Evolutionary conservation across 2,329 filamentous ascomycete species (phyloP).

Genomic region (Acrocalymma vagum): DNA sequence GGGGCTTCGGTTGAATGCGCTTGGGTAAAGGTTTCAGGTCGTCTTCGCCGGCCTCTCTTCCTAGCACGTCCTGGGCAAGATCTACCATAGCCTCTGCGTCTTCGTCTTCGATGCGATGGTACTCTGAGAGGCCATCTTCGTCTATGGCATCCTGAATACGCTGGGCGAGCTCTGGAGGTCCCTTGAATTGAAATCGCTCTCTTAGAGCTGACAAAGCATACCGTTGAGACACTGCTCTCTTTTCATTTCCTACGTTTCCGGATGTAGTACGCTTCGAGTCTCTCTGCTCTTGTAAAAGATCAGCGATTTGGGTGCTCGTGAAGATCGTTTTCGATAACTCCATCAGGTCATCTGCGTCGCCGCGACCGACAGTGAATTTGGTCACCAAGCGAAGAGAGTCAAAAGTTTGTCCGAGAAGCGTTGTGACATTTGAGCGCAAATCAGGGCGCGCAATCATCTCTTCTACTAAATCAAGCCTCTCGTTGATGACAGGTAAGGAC

Average conservation of each 20-base stretch:
- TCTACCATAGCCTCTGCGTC: conserved; percentile 75
- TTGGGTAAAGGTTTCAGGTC: conserved; percentile 56
- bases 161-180: conserved; percentile 72
- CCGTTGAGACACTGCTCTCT: conserved; percentile 25
- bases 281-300: conserved; percentile 33
- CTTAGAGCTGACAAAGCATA: conserved; percentile 54
- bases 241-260: conserved; percentile 8
- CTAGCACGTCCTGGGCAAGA: conserved; percentile 76
- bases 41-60: conserved; percentile 67
- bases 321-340: conserved; percentile 82
- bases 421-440: conserved; percentile 74
- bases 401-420: conserved; percentile 76
- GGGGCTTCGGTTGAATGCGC: conserved; percentile 44
- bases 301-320: conserved; percentile 73
- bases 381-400: conserved; percentile 92
- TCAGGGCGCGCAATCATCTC: conserved; percentile 72
- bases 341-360: conserved; percentile 90
- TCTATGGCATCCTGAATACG: conserved; percentile 84
- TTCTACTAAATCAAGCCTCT: conserved; percentile 82
- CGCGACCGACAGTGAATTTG: conserved; percentile 90
- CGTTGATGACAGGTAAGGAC: conserved; percentile 79
- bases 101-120: conserved; percentile 79
- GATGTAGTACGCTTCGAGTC: conserved; percentile 24
- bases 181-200: conserved; percentile 70
- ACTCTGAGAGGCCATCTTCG: conserved; percentile 85